Conservation (phyloP, 225 moss, liverwort and hornwort genomes). For the Anthoceros angustus region DNA sequence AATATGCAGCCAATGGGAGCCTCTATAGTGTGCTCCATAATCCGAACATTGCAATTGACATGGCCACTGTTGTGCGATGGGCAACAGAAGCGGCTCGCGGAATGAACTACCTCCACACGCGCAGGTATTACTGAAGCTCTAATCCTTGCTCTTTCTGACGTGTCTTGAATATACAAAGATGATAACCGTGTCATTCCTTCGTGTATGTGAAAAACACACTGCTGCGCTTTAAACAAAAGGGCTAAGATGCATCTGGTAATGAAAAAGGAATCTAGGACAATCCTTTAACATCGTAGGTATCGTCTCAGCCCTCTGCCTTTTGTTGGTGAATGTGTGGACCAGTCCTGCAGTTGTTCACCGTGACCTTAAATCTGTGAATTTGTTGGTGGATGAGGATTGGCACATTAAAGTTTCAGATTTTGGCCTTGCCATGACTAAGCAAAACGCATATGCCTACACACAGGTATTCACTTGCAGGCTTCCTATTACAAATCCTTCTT, state of each 20-base stretch:
- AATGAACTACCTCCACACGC: conserved; percentile 36
- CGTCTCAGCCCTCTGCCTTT: background rate
- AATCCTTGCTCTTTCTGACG: conserved; percentile 5
- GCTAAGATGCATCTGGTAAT: too few species aligned
- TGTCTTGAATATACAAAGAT: conserved; percentile 2
- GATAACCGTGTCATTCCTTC: background rate
- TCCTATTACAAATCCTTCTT: background rate
- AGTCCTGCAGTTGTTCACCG: conserved; percentile 39
- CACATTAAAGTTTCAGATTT: conserved; percentile 38
- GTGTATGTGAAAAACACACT: background rate
- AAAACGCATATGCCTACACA: conserved; percentile 33
- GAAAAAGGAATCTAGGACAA: background rate
- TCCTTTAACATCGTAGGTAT: background rate
- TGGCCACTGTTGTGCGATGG: conserved; percentile 26
- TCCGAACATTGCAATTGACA: conserved; percentile 26
- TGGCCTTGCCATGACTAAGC: conserved; percentile 37
- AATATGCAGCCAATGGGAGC: conserved; percentile 32
- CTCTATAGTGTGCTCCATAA: conserved; percentile 33
- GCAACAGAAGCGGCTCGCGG: conserved; percentile 30
- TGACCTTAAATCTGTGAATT: conserved; percentile 31
- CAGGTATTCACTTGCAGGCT: conserved; percentile 14
- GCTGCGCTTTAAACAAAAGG: too few species aligned
- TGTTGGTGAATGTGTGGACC: conserved; percentile 12
- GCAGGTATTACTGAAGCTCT: conserved; percentile 14
- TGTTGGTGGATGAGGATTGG: conserved; percentile 35